These are phyloP conservation scores for Daedaleopsis sinensis DNA, from an alignment of 768 basidiomycete genomes.

Conservation along the genomic window DNA sequence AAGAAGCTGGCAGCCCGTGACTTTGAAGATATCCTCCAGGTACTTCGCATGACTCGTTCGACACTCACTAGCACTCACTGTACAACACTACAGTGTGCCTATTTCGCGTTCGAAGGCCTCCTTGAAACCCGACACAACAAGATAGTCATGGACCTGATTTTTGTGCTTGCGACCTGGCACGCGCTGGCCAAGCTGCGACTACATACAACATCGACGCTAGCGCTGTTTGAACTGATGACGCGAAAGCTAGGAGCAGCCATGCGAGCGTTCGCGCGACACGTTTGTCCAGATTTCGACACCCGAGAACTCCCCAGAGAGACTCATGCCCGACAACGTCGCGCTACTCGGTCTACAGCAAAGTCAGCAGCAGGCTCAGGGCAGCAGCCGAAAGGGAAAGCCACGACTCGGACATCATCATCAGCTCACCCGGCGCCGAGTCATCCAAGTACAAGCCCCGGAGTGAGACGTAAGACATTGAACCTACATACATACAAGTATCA, in stretches of 20 bases:
- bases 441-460: too few species aligned
- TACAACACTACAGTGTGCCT: conserved; percentile 3
- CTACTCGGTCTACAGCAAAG: too few species aligned
- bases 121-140: conserved; percentile 21
- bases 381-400: neutral
- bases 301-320: conserved; percentile 42
- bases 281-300: conserved; percentile 32
- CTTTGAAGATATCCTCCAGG: conserved; percentile 33
- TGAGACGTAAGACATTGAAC: conserved; percentile 13
- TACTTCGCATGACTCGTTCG: neutral
- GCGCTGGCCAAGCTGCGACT: conserved; percentile 41
- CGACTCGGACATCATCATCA: too few species aligned
- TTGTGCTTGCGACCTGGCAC: conserved; percentile 39
- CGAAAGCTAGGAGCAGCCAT: conserved; percentile 33
- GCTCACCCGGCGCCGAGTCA: too few species aligned
- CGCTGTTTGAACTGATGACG: conserved; percentile 29
- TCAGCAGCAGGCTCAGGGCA: neutral
- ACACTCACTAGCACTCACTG: too few species aligned
- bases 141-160: conserved; percentile 38
- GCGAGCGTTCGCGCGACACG: conserved; percentile 34
- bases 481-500: conserved; percentile 33
- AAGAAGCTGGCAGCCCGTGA: conserved; percentile 33
- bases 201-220: conserved; percentile 39
- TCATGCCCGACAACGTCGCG: conserved; percentile 18
- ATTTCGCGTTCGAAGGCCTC: conserved; percentile 33